phyloP scores from a whole-genome alignment of 1,139 yeast species.

The Meyerozyma smithsonii region DNA sequence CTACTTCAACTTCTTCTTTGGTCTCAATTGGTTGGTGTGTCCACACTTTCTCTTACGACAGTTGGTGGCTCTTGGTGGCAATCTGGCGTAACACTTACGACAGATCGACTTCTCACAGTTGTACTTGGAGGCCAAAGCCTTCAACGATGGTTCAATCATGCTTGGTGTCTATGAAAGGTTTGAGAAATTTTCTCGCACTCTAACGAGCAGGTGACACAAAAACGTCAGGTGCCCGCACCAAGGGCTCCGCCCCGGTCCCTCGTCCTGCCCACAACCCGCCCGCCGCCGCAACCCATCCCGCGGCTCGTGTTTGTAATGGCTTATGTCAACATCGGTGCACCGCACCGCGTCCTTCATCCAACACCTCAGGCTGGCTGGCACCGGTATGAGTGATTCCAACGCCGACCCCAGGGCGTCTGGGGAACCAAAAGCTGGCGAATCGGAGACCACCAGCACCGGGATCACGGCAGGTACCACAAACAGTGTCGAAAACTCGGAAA shows the following conservation, averaged over 20 bases:
- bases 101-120: slow-evolving; percentile 99
- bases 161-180: slow-evolving; percentile 9
- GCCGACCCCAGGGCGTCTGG: background rate
- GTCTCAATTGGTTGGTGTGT: slow-evolving; percentile 99
- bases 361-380: background rate
- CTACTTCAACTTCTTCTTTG: slow-evolving; percentile 99
- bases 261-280: too few relatives aligned
- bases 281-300: too few relatives aligned
- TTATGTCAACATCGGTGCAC: slow-evolving; percentile 1
- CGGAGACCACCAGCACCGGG: background rate
- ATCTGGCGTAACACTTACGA: slow-evolving; percentile 99
- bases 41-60: slow-evolving; percentile 99
- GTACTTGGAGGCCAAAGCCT: slow-evolving; percentile 98
- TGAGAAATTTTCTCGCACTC: slow-evolving; percentile 1
- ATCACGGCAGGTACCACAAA: background rate
- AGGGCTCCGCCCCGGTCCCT: background rate
- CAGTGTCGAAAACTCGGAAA: background rate
- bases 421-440: background rate
- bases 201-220: background rate
- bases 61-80: slow-evolving; percentile 99
- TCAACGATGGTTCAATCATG: slow-evolving; percentile 98
- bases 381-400: background rate
- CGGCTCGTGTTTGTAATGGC: too few relatives aligned
- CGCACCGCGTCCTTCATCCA: background rate
- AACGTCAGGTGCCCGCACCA: background rate